phyloP scores from a whole-genome alignment of 1,139 yeast species.

The Pneumocystis wakefieldiae region DNA sequence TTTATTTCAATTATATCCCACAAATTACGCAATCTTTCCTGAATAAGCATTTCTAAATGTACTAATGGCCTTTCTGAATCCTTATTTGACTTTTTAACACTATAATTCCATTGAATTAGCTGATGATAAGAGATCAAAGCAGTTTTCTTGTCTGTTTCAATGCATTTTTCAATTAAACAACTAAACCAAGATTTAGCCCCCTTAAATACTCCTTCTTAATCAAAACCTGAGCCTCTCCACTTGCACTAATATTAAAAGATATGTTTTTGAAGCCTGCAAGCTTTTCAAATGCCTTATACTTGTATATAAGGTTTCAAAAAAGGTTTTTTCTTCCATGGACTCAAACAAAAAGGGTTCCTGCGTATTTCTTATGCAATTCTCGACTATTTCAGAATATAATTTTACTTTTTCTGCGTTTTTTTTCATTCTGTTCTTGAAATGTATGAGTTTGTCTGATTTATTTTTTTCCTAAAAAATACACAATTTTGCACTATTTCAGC shows the following conservation, averaged over 20 bases:
- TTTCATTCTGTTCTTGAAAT: not conserved
- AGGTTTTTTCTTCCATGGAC: not conserved
- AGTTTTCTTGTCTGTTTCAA: not conserved
- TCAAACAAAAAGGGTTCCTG: not conserved
- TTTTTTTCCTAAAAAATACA: not conserved
- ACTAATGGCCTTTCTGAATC: constrained; percentile 8
- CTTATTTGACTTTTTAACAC: constrained; percentile 1
- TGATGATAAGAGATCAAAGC: not conserved
- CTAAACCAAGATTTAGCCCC: not conserved
- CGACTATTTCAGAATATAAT: not conserved
- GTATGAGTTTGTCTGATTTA: not conserved
- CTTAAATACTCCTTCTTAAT: not conserved
- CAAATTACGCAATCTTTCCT: not conserved
- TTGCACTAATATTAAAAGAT: not conserved
- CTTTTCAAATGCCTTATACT: not conserved
- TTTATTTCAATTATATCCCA: constrained; percentile 8
- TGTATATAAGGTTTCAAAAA: not conserved
- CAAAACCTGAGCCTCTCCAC: not conserved
- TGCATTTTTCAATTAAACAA: not conserved
- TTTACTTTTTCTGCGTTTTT: not conserved
- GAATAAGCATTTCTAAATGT: constrained; percentile 8
- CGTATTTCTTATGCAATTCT: not conserved
- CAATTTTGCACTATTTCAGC: too few relatives aligned
- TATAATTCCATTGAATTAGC: not conserved
- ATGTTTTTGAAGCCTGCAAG: not conserved